Evolutionary conservation across 1,139 yeast species (phyloP).

Genomic region (Yamadazyma spencermartinsiae): DNA sequence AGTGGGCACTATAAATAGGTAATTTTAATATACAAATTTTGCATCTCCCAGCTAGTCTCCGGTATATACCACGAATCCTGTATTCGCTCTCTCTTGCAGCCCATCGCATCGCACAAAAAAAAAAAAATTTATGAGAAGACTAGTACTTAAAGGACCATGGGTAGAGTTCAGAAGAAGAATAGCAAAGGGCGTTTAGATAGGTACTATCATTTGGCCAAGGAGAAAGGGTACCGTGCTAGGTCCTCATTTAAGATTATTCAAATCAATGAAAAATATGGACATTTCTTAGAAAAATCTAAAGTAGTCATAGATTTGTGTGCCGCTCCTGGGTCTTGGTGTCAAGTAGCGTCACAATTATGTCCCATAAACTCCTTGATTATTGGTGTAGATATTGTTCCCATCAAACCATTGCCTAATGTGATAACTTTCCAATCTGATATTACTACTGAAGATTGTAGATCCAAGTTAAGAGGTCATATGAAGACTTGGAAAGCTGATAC

Average conservation of each 20-base stretch:
- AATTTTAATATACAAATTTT: neutral
- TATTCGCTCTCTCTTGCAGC: neutral
- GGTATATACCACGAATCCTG: neutral
- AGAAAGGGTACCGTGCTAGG: slow-evolving; percentile 98
- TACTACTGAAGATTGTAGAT: slow-evolving; percentile 96
- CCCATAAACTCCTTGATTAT: slow-evolving; percentile 90
- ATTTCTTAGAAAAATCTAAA: slow-evolving; percentile 91
- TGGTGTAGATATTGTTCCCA: slow-evolving; percentile 98
- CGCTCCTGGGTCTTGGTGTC: slow-evolving; percentile 99
- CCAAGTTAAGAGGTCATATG: slow-evolving; percentile 90
- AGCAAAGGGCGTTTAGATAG: slow-evolving; percentile 99
- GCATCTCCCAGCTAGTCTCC: neutral
- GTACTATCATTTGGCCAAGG: slow-evolving; percentile 93
- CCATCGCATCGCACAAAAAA: slow-evolving; percentile 14
- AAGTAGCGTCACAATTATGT: slow-evolving; percentile 91
- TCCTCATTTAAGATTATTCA: slow-evolving; percentile 95
- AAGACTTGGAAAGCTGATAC: slow-evolving; percentile 99
- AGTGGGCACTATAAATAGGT: slow-evolving; percentile 24
- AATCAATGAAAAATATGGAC: slow-evolving; percentile 94
- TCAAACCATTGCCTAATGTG: slow-evolving; percentile 89
- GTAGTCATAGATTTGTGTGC: slow-evolving; percentile 98
- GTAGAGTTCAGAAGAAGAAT: slow-evolving; percentile 92
- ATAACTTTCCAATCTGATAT: slow-evolving; percentile 95
- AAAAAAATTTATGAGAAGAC: slow-evolving; percentile 5
- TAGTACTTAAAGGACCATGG: slow-evolving; percentile 49